Evolutionary conservation across 202 grass and related monocot genomes (phyloP).

Genomic region (Setaria italica): DNA sequence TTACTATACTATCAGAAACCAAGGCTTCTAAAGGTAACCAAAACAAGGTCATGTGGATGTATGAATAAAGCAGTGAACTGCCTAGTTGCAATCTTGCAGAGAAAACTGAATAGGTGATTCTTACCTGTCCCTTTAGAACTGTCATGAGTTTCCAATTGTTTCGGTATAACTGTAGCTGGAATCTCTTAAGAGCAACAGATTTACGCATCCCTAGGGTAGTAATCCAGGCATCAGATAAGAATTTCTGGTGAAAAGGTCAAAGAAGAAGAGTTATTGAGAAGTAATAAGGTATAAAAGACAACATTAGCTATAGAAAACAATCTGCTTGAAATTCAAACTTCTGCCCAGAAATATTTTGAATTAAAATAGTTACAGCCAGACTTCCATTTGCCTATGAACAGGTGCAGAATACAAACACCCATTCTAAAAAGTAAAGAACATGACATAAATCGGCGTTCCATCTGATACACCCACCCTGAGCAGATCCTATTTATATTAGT

Average conservation of each 20-base stretch:
- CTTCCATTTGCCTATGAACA: neutral
- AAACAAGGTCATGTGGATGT: neutral
- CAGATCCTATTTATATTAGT: neutral
- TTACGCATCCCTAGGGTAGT: constrained; percentile 78
- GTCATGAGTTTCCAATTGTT: constrained; percentile 82
- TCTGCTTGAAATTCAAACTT: constrained; percentile 7
- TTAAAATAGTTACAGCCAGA: neutral
- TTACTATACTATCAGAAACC: constrained; percentile 35
- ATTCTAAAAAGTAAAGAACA: constrained; percentile 8
- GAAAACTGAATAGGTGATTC: constrained; percentile 18
- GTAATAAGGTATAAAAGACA: constrained; percentile 17
- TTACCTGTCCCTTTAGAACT: constrained; percentile 90
- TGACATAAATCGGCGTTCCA: constrained; percentile 11
- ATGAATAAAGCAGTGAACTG: neutral
- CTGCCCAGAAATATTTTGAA: constrained; percentile 8
- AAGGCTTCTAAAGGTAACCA: constrained; percentile 21
- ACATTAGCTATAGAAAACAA: neutral
- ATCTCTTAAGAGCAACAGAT: constrained; percentile 80
- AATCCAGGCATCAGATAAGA: constrained; percentile 89
- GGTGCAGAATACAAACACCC: neutral
- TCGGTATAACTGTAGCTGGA: constrained; percentile 70
- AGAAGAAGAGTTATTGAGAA: constrained; percentile 34
- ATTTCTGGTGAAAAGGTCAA: constrained; percentile 64
- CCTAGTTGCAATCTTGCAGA: neutral
- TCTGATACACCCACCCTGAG: neutral